Conservation (phyloP, 495 filamentous ascomycete species). For the Aspergillus biplanus region DNA sequence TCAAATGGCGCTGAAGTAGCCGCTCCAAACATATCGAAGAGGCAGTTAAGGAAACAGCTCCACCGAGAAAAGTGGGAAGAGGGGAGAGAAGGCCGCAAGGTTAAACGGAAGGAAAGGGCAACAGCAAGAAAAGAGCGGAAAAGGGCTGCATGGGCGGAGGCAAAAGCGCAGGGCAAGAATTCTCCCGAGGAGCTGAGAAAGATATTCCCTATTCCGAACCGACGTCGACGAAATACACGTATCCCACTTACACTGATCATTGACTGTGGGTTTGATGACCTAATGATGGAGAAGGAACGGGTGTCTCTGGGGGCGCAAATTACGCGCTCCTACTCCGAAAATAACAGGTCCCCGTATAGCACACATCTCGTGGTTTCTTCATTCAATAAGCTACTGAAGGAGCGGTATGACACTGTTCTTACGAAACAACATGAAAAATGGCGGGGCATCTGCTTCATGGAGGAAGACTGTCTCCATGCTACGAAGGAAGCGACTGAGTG, state of each 20-base stretch:
- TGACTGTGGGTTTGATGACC: constrained; percentile 88
- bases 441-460: constrained; percentile 73
- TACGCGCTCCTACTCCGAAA: constrained; percentile 87
- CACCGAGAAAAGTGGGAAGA: constrained; percentile 69
- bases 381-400: constrained; percentile 74
- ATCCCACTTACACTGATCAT: constrained; percentile 80
- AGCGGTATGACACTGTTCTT: constrained; percentile 77
- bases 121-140: constrained; percentile 65
- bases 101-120: constrained; percentile 71
- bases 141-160: constrained; percentile 41
- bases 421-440: constrained; percentile 70
- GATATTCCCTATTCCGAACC: constrained; percentile 32
- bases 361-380: constrained; percentile 74
- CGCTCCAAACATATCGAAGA: constrained; percentile 68
- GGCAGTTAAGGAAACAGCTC: constrained; percentile 73
- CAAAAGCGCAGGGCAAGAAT: constrained; percentile 33
- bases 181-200: constrained; percentile 40
- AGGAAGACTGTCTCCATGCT: constrained; percentile 69
- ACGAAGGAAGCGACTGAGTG: constrained; percentile 59
- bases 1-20: constrained; percentile 21
- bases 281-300: constrained; percentile 84
- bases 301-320: constrained; percentile 81
- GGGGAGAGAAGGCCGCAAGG: constrained; percentile 68
- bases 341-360: constrained; percentile 64
- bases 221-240: constrained; percentile 45